These are phyloP conservation scores for Symbiodinium natans DNA, from an alignment of 73 alveolate species.

Conservation along the genomic window DNA sequence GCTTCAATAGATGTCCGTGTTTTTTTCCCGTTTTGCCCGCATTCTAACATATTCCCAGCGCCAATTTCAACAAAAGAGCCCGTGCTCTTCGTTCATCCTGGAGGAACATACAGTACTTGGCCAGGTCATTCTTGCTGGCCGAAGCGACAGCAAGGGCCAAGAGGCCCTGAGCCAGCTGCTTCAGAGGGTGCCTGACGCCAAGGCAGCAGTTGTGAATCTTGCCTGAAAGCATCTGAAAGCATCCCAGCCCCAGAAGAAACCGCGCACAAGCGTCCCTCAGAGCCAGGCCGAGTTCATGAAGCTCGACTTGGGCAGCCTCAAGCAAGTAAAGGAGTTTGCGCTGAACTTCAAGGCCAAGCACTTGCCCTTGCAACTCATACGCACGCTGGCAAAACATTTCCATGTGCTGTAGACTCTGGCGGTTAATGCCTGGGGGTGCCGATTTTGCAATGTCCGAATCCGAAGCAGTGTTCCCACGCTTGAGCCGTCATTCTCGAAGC, in stretches of 20 bases:
- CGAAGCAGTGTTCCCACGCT: too few relatives aligned
- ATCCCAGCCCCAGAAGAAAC: too few relatives aligned
- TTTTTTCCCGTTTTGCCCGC: neutral
- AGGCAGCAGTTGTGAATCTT: neutral
- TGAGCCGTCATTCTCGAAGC: too few relatives aligned
- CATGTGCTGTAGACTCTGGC: too few relatives aligned
- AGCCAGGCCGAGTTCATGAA: conserved; percentile 77
- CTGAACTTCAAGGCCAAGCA: conserved; percentile 34
- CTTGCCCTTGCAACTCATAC: conserved; percentile 41
- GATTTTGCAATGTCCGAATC: too few relatives aligned
- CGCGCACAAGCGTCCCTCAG: too few relatives aligned
- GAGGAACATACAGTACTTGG: neutral
- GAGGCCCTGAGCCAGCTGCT: conserved; percentile 50
- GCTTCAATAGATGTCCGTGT: neutral
- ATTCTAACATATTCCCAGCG: neutral
- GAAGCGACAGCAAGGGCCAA: conserved; percentile 60
- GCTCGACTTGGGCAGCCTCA: conserved; percentile 86
- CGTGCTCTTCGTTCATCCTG: neutral
- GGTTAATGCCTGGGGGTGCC: too few relatives aligned
- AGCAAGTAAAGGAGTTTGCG: conserved; percentile 71
- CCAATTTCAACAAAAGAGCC: neutral
- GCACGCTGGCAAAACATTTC: too few relatives aligned
- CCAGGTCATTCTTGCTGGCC: conserved; percentile 79
- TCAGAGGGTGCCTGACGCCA: conserved; percentile 63
- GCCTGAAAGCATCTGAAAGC: neutral